Conservation (phyloP, 371 early-diverging fungal genomes). For the Mucor indicus region DNA sequence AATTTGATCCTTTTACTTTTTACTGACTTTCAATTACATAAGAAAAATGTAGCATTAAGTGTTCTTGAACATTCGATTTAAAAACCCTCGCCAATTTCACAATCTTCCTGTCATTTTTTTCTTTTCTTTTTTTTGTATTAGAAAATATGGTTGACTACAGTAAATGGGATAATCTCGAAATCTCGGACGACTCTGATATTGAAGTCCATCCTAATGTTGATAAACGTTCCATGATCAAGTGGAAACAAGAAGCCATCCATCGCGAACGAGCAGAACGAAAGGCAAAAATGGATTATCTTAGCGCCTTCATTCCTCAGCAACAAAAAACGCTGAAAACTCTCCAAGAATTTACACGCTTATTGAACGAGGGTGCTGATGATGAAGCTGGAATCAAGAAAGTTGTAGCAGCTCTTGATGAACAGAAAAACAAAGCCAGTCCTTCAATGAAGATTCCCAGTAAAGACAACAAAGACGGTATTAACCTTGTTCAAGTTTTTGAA, state of each 20-base stretch:
- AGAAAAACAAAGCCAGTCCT: slow-evolving; percentile 7
- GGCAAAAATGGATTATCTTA: slow-evolving; percentile 65
- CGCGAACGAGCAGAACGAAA: slow-evolving; percentile 83
- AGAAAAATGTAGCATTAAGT: no score
- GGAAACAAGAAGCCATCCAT: slow-evolving; percentile 90
- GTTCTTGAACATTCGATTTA: no score
- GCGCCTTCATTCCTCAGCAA: slow-evolving; percentile 57
- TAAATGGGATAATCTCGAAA: slow-evolving; percentile 96
- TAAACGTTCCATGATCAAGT: slow-evolving; percentile 89
- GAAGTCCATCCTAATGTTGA: slow-evolving; percentile 96
- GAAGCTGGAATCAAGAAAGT: slow-evolving; percentile 22
- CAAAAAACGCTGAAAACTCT: slow-evolving; percentile 49
- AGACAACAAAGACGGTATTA: neutral
- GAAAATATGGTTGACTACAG: slow-evolving; percentile 64
- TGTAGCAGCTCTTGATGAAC: slow-evolving; percentile 2
- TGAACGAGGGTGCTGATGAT: slow-evolving; percentile 11
- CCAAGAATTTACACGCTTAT: slow-evolving; percentile 19
- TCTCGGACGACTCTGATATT: slow-evolving; percentile 96
- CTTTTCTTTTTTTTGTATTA: neutral
- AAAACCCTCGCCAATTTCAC: no score
- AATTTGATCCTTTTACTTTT: no score
- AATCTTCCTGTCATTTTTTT: neutral
- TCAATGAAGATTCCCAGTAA: slow-evolving; percentile 1
- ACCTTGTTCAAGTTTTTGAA: slow-evolving; percentile 19
- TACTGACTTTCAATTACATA: no score